Conservation (phyloP, 768 basidiomycete species). For the Xerocomellus amylosporus region DNA sequence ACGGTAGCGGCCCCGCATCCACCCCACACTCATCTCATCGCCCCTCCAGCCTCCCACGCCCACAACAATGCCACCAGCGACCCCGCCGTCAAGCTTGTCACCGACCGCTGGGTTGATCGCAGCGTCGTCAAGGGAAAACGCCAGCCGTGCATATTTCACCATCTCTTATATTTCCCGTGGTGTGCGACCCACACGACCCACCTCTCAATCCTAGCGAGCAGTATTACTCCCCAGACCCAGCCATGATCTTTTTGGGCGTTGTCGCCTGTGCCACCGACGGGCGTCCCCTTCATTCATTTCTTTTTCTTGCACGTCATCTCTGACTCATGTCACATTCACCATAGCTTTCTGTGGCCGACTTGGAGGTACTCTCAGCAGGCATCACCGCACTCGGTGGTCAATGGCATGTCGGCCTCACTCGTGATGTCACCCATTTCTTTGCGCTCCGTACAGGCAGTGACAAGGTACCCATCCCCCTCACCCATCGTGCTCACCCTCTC, state of each 20-base stretch:
- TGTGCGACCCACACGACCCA: not conserved
- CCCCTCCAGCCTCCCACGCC: constrained; percentile 52
- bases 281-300: constrained; percentile 12
- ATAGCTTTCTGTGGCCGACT: constrained; percentile 60
- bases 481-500: constrained; percentile 14
- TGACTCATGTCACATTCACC: not conserved
- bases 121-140: constrained; percentile 54
- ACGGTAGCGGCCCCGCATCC: constrained; percentile 39
- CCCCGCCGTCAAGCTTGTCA: constrained; percentile 32
- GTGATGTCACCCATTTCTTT: constrained; percentile 87
- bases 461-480: no score
- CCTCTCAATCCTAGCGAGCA: constrained; percentile 39
- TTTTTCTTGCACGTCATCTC: no score
- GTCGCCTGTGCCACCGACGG: constrained; percentile 72
- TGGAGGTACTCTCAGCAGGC: constrained; percentile 69
- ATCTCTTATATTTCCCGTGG: no score
- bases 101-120: constrained; percentile 71
- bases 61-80: constrained; percentile 35
- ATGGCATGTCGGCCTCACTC: constrained; percentile 71
- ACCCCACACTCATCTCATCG: constrained; percentile 52
- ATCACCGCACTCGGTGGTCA: constrained; percentile 79
- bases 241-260: constrained; percentile 80
- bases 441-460: constrained; percentile 48
- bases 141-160: constrained; percentile 49
- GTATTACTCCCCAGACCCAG: constrained; percentile 74